phyloP scores from a whole-genome alignment of 768 basidiomycete genomes.

The Termitomyces sp. region DNA sequence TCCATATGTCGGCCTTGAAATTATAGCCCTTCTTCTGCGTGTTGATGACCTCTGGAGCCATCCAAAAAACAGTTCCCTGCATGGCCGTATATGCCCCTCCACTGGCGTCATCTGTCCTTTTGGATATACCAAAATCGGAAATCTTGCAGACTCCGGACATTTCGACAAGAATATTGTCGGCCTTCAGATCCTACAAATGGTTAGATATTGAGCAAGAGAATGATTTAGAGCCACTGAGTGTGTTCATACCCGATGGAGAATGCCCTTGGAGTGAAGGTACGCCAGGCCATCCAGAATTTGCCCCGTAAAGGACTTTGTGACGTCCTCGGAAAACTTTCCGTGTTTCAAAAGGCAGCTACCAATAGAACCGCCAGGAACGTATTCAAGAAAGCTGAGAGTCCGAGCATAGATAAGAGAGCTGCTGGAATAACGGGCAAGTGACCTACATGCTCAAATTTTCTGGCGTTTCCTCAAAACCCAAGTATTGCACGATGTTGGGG shows the following conservation, averaged over 20 bases:
- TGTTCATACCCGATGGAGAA: conserved; percentile 78
- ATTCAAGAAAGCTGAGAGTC: conserved; percentile 84
- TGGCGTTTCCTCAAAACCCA: conserved; percentile 90
- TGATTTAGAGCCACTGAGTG: neutral
- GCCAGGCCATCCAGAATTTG: conserved; percentile 92
- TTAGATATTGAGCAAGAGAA: conserved; percentile 1
- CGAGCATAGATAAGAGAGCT: conserved; percentile 1
- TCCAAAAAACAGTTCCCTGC: conserved; percentile 99
- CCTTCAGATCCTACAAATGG: conserved; percentile 79
- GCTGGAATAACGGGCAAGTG: neutral
- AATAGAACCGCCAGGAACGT: conserved; percentile 96
- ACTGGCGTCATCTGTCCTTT: conserved; percentile 83
- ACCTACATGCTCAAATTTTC: conserved; percentile 89
- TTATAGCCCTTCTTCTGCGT: conserved; percentile 89
- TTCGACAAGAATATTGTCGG: conserved; percentile 97
- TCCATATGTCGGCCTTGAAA: conserved; percentile 98
- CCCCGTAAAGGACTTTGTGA: conserved; percentile 87
- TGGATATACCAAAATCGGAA: conserved; percentile 98
- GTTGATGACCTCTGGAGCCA: conserved; percentile 95
- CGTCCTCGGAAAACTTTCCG: conserved; percentile 88
- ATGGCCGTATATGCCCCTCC: conserved; percentile 87
- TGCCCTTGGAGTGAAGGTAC: conserved; percentile 88
- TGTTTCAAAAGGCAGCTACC: conserved; percentile 87
- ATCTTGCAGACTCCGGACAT: conserved; percentile 93
- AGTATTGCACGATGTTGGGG: conserved; percentile 95